phyloP scores from a whole-genome alignment of 139 green algal species.

The Coelastrella sp. region DNA sequence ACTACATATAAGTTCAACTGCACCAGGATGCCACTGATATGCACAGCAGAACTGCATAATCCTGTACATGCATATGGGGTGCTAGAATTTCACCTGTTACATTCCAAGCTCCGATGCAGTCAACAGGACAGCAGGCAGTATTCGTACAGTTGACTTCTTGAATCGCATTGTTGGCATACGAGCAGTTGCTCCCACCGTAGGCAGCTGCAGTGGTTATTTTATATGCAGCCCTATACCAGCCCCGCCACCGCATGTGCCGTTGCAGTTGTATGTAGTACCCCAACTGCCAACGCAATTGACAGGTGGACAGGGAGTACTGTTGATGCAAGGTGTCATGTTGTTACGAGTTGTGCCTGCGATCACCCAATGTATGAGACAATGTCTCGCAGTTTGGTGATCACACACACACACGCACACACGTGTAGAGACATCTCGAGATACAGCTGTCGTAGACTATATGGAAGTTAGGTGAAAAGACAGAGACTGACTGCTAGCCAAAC shows the following conservation, averaged over 20 bases:
- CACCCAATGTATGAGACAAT: too few relatives aligned
- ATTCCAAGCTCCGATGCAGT: neutral
- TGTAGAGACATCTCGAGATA: neutral
- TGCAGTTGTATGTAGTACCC: neutral
- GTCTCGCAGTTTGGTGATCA: too few relatives aligned
- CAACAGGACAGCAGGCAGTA: neutral
- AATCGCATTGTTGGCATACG: neutral
- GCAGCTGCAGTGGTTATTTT: neutral
- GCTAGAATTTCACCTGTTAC: neutral
- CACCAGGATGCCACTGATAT: neutral
- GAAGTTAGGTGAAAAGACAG: too few relatives aligned
- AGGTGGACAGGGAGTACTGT: neutral
- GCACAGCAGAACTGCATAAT: too few relatives aligned
- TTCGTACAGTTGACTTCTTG: neutral
- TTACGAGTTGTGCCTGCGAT: neutral
- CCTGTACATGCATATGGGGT: neutral
- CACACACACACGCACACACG: too few relatives aligned
- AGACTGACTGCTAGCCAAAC: neutral
- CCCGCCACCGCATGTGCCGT: slow-evolving; percentile 10
- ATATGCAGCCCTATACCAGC: neutral
- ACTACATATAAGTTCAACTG: too few relatives aligned
- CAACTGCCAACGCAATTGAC: slow-evolving; percentile 6
- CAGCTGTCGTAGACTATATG: too few relatives aligned
- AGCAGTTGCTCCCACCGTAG: slow-evolving; percentile 14
- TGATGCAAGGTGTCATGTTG: neutral